Conservation (phyloP, 345 rosid species). For the Combretum micranthum region DNA sequence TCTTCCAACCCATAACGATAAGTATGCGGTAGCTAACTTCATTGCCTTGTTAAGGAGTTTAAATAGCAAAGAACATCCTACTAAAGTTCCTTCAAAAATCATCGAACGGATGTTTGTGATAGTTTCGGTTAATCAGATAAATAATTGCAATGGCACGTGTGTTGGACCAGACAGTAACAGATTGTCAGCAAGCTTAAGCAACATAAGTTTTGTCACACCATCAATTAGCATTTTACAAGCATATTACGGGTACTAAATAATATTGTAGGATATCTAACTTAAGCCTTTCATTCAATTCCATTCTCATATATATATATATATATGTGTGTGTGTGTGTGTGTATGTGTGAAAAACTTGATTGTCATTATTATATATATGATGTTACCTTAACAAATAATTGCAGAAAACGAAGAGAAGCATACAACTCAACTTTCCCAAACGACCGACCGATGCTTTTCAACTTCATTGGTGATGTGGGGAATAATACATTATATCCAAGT, state of each 20-base stretch:
- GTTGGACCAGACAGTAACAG: neutral
- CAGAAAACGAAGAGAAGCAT: neutral
- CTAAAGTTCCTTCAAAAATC: constrained; percentile 20
- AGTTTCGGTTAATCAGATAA: constrained; percentile 13
- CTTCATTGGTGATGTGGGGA: constrained; percentile 24
- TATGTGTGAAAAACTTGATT: neutral
- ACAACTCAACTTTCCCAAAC: constrained; percentile 7
- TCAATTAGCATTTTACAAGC: constrained; percentile 30
- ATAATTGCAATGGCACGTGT: constrained; percentile 15
- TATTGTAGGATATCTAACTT: no score
- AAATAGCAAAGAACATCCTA: constrained; percentile 13
- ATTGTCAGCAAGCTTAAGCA: constrained; percentile 35
- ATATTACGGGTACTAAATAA: constrained; percentile 22
- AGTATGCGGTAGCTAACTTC: constrained; percentile 13
- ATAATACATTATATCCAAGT: neutral
- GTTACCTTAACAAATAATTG: neutral
- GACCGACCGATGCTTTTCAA: constrained; percentile 12
- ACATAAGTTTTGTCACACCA: constrained; percentile 28
- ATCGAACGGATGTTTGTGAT: constrained; percentile 14
- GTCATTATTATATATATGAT: no score
- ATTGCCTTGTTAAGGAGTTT: constrained; percentile 9
- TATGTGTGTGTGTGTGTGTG: no score
- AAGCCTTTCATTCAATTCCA: neutral
- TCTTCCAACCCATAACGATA: constrained; percentile 17
- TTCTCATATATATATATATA: neutral